phyloP scores from a whole-genome alignment of 495 filamentous ascomycete genomes.

The Viridothelium virens region DNA sequence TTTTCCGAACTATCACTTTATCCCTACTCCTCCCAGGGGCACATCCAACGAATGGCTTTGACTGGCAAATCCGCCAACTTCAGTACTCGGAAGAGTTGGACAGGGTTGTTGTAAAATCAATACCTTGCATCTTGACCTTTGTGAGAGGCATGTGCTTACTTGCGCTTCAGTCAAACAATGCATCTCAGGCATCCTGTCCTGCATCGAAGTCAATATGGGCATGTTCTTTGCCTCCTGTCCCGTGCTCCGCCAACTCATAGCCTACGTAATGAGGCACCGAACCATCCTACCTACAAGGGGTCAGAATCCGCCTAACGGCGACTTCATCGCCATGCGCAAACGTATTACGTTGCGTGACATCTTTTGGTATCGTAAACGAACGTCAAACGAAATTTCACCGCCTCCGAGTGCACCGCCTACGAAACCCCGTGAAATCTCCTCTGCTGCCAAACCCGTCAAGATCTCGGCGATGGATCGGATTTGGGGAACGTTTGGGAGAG shows the following conservation, averaged over 20 bases:
- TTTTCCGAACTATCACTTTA: too few species aligned
- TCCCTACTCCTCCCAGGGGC: too few species aligned
- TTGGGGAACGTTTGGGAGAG: not conserved
- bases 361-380: constrained; percentile 19
- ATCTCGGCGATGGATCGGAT: not conserved
- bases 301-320: constrained; percentile 20
- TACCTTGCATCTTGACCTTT: too few species aligned
- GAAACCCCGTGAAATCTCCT: not conserved
- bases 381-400: not conserved
- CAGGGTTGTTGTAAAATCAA: too few species aligned
- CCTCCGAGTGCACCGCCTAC: not conserved
- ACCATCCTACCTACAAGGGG: constrained; percentile 13
- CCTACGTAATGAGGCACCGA: constrained; percentile 13
- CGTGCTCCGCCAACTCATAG: constrained; percentile 17
- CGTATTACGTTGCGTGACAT: constrained; percentile 21
- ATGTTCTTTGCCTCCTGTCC: constrained; percentile 21
- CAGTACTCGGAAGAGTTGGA: too few species aligned
- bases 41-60: too few species aligned
- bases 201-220: constrained; percentile 16
- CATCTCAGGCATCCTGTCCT: too few species aligned
- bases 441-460: not conserved
- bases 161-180: not conserved
- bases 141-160: constrained; percentile 6
- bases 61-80: too few species aligned
- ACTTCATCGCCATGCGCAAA: constrained; percentile 17